phyloP scores from a whole-genome alignment of 1,139 yeast genomes.

The Debaryomycetaceae sp. region DNA sequence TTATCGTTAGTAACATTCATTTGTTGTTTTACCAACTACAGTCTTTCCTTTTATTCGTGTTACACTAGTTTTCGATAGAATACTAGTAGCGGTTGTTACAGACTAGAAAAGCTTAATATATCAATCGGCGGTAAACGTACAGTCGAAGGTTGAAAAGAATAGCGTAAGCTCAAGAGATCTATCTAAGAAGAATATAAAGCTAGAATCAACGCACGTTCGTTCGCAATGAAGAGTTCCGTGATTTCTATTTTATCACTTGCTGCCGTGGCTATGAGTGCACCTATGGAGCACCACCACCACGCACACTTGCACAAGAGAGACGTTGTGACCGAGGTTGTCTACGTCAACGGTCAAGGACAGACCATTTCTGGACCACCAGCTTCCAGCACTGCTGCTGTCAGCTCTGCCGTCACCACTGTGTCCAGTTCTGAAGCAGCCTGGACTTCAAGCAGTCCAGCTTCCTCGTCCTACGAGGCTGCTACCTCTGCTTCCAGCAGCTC shows the following conservation, averaged over 20 bases:
- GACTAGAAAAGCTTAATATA: neutral
- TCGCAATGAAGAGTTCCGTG: constrained; percentile 16
- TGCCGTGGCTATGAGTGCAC: constrained; percentile 28
- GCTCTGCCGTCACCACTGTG: constrained; percentile 19
- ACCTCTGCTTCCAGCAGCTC: constrained; percentile 13
- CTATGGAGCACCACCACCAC: constrained; percentile 30
- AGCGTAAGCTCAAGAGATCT: too few relatives aligned
- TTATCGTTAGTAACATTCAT: neutral
- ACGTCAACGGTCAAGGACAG: constrained; percentile 68
- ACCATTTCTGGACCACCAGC: constrained; percentile 26
- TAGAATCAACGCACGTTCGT: constrained; percentile 2
- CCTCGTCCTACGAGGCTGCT: constrained; percentile 28
- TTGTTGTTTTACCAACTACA: constrained; percentile 15
- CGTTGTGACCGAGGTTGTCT: constrained; percentile 77
- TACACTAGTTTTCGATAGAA: constrained; percentile 1
- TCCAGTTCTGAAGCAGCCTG: constrained; percentile 8
- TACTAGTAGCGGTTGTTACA: neutral
- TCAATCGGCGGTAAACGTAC: neutral
- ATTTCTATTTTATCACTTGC: constrained; percentile 19
- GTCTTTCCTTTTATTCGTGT: constrained; percentile 17
- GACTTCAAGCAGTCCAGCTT: constrained; percentile 14
- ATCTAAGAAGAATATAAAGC: too few relatives aligned
- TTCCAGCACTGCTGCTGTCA: constrained; percentile 14
- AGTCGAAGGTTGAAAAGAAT: neutral
- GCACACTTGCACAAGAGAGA: constrained; percentile 63